Base-by-base conservation (phyloP, 768 basidiomycete genomes). In the Naganishia randhawae region DNA sequence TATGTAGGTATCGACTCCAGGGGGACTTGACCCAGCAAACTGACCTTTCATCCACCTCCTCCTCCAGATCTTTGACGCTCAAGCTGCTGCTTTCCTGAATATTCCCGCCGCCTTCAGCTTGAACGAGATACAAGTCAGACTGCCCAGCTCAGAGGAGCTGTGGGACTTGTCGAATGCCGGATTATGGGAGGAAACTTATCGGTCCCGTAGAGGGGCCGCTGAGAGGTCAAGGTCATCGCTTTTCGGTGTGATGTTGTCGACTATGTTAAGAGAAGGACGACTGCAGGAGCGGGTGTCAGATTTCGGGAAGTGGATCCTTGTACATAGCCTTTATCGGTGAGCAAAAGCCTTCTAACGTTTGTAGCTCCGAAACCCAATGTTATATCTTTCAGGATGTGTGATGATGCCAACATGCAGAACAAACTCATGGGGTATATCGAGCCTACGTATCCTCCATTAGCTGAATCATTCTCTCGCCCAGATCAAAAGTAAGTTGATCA, bases 261-360 rank as follows among this genome's bases (percentile, higher is more conserved):
- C 37, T 11, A 61, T 61, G 57, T 27, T 61, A 11, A 39, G 39
- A 25, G 35, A 61, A 35, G 57, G 57, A 3, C 57, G 57, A 8
- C 57, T 61, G 57, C 37, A 61, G 39, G 57, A 41, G 37, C 57
- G 32, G 1, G 39, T 73, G 57, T 69, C 62, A 35, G 76, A 75
- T 68, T 74, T 76, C 35, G 71, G 66, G 0, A 63, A 71, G 31
- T 69, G 67, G 13, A 72, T 76, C n/a, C 42, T 76, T 7, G 68
- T 71, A 16, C 66, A 74, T 53, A 72, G 71, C 17, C 57, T 76
- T 5, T 75, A 73, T 67, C 31, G 73, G 75, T 76, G 48, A 65
- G 74, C 66, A 29, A 1, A 32, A n/a, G n/a, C n/a, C n/a, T n/a
- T n/a, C n/a, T n/a, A n/a, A n/a, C n/a, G n/a, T n/a, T n/a, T n/a